Percentiles rank a stretch among this genome's conserved stretches.
These are phyloP conservation scores for Cercospora zeae-maydis DNA, from an alignment of 2,329 filamentous ascomycete genomes.

Conservation along the genomic window DNA sequence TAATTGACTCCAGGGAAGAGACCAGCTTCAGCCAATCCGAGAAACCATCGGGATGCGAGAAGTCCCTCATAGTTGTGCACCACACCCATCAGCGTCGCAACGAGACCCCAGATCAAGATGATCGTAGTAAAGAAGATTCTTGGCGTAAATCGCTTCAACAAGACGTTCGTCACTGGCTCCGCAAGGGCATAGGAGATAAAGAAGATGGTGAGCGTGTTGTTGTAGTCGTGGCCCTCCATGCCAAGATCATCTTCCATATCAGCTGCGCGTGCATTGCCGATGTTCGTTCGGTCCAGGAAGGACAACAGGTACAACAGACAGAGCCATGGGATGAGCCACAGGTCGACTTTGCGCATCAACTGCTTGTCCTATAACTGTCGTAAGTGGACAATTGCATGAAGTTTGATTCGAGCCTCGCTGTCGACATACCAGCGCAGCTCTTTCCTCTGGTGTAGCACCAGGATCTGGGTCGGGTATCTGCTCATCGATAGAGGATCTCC, in stretches of 20 bases:
- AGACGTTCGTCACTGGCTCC: conserved; percentile 72
- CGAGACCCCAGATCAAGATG: conserved; percentile 66
- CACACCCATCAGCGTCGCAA: conserved; percentile 28
- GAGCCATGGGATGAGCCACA: conserved; percentile 51
- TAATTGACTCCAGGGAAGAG: conserved; percentile 71
- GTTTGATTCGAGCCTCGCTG: background rate
- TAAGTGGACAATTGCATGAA: background rate
- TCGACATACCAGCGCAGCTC: conserved; percentile 9
- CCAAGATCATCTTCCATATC: conserved; percentile 56
- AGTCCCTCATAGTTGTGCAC: conserved; percentile 32
- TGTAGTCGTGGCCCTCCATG: conserved; percentile 66
- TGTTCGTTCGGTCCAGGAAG: conserved; percentile 51
- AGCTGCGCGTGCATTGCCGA: conserved; percentile 60
- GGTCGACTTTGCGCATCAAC: conserved; percentile 51
- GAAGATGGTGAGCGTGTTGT: conserved; percentile 74
- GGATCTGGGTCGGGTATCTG: conserved; percentile 18
- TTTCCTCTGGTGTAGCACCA: conserved; percentile 14
- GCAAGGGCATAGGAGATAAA: conserved; percentile 82
- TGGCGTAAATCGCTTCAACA: conserved; percentile 71
- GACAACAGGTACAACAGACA: conserved; percentile 57
- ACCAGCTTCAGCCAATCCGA: conserved; percentile 33
- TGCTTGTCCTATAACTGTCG: conserved; percentile 44
- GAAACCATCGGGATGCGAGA: conserved; percentile 31
- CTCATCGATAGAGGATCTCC: background rate
- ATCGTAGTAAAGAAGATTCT: conserved; percentile 71